Evolutionary conservation across 805 yeast genomes (phyloP).

Genomic region (Wickerhamiella siamensis): DNA sequence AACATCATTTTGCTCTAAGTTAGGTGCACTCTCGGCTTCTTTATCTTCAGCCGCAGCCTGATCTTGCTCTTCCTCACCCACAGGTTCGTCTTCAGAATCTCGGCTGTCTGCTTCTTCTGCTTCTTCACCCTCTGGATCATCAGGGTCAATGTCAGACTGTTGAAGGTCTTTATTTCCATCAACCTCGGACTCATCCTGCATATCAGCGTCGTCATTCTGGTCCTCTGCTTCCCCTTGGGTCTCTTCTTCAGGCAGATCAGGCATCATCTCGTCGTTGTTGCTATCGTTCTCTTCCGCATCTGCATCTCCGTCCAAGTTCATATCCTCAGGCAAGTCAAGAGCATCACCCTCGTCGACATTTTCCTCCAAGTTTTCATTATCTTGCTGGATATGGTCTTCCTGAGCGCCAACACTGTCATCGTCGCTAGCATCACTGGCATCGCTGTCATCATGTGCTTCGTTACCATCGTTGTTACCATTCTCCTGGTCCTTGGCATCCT

Average conservation of each 20-base stretch:
- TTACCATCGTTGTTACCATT: constrained; percentile 23
- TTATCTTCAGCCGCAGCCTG: constrained; percentile 24
- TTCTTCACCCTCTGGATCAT: constrained; percentile 20
- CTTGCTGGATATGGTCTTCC: constrained; percentile 47
- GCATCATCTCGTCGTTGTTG: constrained; percentile 20
- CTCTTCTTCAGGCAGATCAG: constrained; percentile 14
- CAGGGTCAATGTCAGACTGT: constrained; percentile 18
- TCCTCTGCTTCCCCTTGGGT: constrained; percentile 18
- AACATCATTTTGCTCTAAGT: constrained; percentile 5
- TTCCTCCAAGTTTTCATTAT: constrained; percentile 60
- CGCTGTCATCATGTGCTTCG: constrained; percentile 26
- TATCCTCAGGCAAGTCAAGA: constrained; percentile 81
- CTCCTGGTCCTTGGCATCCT: constrained; percentile 20
- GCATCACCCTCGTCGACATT: constrained; percentile 65
- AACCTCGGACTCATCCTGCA: constrained; percentile 19
- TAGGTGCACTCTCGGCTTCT: constrained; percentile 10
- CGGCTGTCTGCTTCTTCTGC: constrained; percentile 21
- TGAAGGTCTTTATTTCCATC: constrained; percentile 20
- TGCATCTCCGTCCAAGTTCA: constrained; percentile 64
- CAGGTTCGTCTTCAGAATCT: constrained; percentile 25
- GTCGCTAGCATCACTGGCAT: constrained; percentile 29
- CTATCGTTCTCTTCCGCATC: constrained; percentile 24
- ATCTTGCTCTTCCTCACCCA: constrained; percentile 24
- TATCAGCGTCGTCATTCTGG: constrained; percentile 15
- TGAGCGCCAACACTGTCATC: constrained; percentile 38